Evolutionary conservation across 2,329 filamentous ascomycete species (phyloP), one percentile per base, ranked within the genome.

Genomic region (Trichoderma atrobrunneum): DNA sequence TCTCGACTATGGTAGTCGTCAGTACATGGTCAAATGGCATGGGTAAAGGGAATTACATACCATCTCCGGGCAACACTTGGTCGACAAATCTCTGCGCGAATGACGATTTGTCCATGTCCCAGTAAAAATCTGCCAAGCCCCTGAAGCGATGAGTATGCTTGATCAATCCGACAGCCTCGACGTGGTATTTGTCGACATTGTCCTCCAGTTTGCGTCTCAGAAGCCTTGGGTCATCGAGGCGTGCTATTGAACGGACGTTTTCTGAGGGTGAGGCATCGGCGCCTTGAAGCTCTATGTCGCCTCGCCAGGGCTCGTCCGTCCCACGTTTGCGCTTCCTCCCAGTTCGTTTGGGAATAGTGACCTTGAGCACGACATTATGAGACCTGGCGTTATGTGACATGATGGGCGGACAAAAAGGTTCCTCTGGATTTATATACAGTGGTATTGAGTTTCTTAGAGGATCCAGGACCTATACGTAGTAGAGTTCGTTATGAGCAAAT

Each of bases 51-150:
- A 21, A 32, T 12, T 83, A 63, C 81, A 61, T 83, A 93, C 93
- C 90, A 74, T 93, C 87, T 74, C 92, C 90, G 2, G 91, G 88
- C 7, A 96, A 82, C 30, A 97, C 85, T 70, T 91, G 88, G 3
- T 94, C 86, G 67, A 89, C 87, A 72, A 98, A 90, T 72, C 90
- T 89, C 36, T 87, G 86, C 77, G 94, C 89, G 79, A 97, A 93
- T 0, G 87, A 84, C 60, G 91, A 91, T 43, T 88, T 86, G 16
- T 86, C 86, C 65, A 92, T 90, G 26, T 93, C 90, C 81, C 91
- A 95, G 77, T 97, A 93, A 78, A 97, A 97, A 81, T 98, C 95
- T 10, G 94, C 91, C 75, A 97, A 86, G 87, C 91, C 91, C 79
- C 95, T 89, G 81, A 97, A 99, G 48, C 95, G 89, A 84, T 98